phyloP scores from a whole-genome alignment of 2,329 filamentous ascomycete genomes.

The Colletotrichum caudatum region DNA sequence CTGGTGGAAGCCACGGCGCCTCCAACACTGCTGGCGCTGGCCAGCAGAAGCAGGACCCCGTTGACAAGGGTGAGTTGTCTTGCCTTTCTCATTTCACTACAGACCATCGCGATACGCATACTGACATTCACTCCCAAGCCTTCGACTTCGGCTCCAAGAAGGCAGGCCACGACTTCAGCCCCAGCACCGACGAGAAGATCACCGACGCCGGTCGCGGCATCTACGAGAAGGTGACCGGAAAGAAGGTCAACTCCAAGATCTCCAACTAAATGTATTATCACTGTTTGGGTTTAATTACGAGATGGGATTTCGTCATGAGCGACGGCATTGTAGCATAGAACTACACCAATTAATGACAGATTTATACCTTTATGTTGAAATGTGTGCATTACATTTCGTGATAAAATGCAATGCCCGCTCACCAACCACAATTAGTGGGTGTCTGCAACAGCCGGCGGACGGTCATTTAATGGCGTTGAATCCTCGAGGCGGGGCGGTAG shows the following conservation, averaged over 20 bases:
- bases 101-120: neutral
- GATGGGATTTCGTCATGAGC: neutral
- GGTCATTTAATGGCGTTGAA: too few species aligned
- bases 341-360: neutral
- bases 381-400: too few species aligned
- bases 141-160: slow-evolving; percentile 50
- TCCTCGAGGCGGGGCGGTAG: too few species aligned
- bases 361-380: neutral
- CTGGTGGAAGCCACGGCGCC: slow-evolving; percentile 10
- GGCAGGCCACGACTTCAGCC: slow-evolving; percentile 51
- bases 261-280: slow-evolving; percentile 49
- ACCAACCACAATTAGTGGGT: neutral
- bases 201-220: slow-evolving; percentile 51
- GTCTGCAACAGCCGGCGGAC: neutral
- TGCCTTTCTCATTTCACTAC: too few species aligned
- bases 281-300: neutral
- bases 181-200: slow-evolving; percentile 54
- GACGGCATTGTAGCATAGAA: neutral
- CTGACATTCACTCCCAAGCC: slow-evolving; percentile 44
- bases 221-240: slow-evolving; percentile 53
- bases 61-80: slow-evolving; percentile 52
- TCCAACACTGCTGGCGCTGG: slow-evolving; percentile 18
- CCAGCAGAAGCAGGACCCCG: slow-evolving; percentile 50
- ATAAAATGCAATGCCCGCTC: too few species aligned
- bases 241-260: slow-evolving; percentile 49